phyloP scores from a whole-genome alignment of 257 asterid species.

The Salvia rosmarinus region DNA sequence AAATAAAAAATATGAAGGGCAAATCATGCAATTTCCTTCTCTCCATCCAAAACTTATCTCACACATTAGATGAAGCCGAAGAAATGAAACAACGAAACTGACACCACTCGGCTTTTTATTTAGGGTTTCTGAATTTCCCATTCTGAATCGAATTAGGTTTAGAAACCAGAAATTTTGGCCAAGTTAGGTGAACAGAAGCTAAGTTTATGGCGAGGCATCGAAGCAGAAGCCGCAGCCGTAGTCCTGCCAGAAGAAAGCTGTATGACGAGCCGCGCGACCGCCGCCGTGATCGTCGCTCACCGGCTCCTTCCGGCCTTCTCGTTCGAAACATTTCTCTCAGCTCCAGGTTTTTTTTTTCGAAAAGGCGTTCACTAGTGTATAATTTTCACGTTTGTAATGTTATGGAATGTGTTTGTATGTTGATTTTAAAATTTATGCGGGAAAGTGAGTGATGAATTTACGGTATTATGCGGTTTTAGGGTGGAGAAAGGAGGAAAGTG shows the following conservation, averaged over 20 bases:
- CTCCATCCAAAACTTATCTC: constrained; percentile 34
- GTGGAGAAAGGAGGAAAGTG: not conserved
- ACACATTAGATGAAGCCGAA: not conserved
- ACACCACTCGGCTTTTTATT: constrained; percentile 16
- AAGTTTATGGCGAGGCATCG: constrained; percentile 74
- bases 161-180: not conserved
- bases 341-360: constrained; percentile 54
- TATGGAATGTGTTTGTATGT: not conserved
- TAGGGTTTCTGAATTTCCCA: constrained; percentile 32
- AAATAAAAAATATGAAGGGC: not conserved
- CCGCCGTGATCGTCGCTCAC: constrained; percentile 73
- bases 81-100: not conserved
- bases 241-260: constrained; percentile 71
- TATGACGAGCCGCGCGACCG: constrained; percentile 77
- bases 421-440: not conserved
- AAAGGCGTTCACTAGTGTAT: not conserved
- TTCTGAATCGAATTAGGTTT: constrained; percentile 10
- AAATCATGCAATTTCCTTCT: not conserved
- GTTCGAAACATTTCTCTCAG: constrained; percentile 88
- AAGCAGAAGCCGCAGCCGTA: constrained; percentile 61
- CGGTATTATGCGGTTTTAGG: not conserved
- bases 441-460: not conserved
- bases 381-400: not conserved
- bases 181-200: not conserved
- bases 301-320: constrained; percentile 91